phyloP scores from a whole-genome alignment of 1,139 yeast species.

The Suhomyces maxii region DNA sequence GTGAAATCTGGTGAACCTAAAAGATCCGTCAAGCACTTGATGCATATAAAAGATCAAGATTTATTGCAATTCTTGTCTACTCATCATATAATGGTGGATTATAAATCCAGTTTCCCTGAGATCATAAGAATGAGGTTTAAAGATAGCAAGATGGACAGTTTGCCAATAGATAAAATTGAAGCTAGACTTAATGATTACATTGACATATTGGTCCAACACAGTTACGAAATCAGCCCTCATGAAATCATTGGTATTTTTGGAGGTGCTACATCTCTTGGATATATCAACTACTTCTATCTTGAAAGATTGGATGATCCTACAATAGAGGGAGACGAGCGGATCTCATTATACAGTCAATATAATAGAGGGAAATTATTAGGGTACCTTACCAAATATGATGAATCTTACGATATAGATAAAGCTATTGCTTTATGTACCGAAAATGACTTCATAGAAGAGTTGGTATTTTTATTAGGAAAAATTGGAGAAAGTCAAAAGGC shows the following conservation, averaged over 20 bases:
- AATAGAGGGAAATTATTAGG: conserved; percentile 53
- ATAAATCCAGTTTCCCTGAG: conserved; percentile 50
- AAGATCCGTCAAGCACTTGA: conserved; percentile 64
- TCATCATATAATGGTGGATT: conserved; percentile 59
- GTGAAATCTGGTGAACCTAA: conserved; percentile 57
- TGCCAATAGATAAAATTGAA: conserved; percentile 46
- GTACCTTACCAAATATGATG: conserved; percentile 28
- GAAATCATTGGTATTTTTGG: conserved; percentile 50
- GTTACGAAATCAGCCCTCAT: conserved; percentile 63
- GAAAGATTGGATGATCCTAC: conserved; percentile 35
- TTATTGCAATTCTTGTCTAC: conserved; percentile 57
- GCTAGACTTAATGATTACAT: conserved; percentile 47
- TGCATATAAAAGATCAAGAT: conserved; percentile 53
- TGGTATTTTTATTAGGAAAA: conserved; percentile 78
- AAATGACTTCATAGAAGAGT: conserved; percentile 57
- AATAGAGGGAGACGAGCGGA: conserved; percentile 57
- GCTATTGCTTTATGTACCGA: conserved; percentile 68
- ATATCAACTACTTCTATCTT: conserved; percentile 61
- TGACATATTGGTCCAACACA: conserved; percentile 57
- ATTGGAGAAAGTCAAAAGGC: conserved; percentile 83
- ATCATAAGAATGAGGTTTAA: conserved; percentile 50
- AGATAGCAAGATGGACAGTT: conserved; percentile 27
- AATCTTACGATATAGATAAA: conserved; percentile 58
- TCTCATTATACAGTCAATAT: conserved; percentile 63
- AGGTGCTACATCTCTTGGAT: conserved; percentile 32